Conservation (phyloP, 2,329 filamentous ascomycete genomes). For the Fusarium foetens region DNA sequence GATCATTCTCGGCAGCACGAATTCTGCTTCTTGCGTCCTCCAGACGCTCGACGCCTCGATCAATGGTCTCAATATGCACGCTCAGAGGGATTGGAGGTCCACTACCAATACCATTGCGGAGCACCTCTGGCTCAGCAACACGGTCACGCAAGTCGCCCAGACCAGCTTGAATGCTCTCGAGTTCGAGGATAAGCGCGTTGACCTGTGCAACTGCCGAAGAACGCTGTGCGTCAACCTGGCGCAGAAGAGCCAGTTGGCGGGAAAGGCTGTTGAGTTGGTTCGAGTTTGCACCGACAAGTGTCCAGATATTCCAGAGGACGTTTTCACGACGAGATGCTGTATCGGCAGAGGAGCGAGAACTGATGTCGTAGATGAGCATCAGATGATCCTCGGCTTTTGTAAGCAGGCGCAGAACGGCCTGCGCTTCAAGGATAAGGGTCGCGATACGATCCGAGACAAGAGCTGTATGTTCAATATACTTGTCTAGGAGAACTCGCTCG, state of each 20-base stretch:
- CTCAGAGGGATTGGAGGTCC: constrained; percentile 66
- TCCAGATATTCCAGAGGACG: constrained; percentile 77
- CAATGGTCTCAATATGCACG: constrained; percentile 80
- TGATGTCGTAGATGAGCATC: constrained; percentile 74
- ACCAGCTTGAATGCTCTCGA: constrained; percentile 77
- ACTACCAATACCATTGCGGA: constrained; percentile 55
- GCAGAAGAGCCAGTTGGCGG: constrained; percentile 71
- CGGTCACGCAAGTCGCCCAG: constrained; percentile 77
- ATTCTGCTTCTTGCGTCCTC: constrained; percentile 71
- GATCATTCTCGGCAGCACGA: constrained; percentile 67
- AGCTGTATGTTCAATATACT: constrained; percentile 78
- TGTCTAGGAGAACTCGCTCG: constrained; percentile 72
- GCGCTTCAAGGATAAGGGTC: constrained; percentile 74
- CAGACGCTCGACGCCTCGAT: constrained; percentile 76
- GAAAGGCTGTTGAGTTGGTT: constrained; percentile 69
- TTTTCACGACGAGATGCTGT: constrained; percentile 70
- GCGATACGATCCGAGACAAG: constrained; percentile 76
- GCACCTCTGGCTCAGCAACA: constrained; percentile 72
- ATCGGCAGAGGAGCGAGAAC: constrained; percentile 69
- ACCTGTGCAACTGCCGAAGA: constrained; percentile 74
- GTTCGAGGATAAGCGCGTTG: constrained; percentile 74
- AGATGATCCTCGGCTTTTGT: constrained; percentile 76
- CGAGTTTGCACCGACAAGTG: constrained; percentile 76
- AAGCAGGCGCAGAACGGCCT: constrained; percentile 73
- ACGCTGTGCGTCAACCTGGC: constrained; percentile 73